Evolutionary conservation across 352 stramenopile species (phyloP).

Genomic region (Globisporangium canariense): DNA sequence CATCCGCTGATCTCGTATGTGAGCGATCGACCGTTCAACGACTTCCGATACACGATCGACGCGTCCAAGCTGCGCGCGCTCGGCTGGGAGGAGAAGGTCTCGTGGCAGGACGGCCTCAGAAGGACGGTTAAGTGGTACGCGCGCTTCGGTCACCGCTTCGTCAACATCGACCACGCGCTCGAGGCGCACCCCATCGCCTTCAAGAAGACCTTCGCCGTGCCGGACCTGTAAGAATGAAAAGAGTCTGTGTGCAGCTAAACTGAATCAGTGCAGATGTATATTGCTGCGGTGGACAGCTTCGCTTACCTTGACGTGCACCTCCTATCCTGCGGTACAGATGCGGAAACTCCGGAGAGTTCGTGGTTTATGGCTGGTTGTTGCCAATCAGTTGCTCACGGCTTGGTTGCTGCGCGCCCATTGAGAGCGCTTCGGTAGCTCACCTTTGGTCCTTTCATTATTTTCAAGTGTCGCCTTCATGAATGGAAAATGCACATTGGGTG

Average conservation of each 20-base stretch:
- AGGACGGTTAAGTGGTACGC: conserved; percentile 91
- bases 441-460: too few species aligned
- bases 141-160: conserved; percentile 68
- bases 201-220: conserved; percentile 58
- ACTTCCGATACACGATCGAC: conserved; percentile 97
- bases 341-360: conserved; percentile 13
- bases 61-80: conserved; percentile 87
- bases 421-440: too few species aligned
- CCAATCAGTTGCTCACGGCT: too few species aligned
- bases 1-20: not conserved
- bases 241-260: too few species aligned
- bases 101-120: conserved; percentile 91
- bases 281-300: not conserved
- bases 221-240: not conserved
- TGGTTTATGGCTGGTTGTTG: too few species aligned
- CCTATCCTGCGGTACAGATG: conserved; percentile 51
- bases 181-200: conserved; percentile 75
- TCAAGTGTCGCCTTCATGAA: too few species aligned
- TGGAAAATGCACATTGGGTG: not conserved
- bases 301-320: conserved; percentile 47
- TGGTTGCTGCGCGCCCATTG: too few species aligned
- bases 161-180: conserved; percentile 83
- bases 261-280: not conserved
- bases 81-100: conserved; percentile 91
- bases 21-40: conserved; percentile 86